Evolutionary conservation across 2,329 filamentous ascomycete species (phyloP).

Genomic region (Cercospora brassicicola): DNA sequence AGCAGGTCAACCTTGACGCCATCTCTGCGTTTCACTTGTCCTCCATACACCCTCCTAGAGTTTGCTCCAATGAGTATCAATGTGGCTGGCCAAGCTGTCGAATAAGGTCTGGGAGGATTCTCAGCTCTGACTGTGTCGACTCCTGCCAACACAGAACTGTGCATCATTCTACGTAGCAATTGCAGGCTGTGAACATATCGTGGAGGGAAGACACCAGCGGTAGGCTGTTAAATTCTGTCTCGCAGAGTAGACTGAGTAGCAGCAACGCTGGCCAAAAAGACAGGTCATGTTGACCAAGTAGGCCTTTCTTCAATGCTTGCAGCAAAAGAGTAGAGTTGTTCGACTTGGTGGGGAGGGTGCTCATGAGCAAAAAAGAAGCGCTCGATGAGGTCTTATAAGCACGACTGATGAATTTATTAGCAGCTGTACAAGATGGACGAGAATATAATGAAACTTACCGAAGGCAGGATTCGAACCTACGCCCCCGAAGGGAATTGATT

Average conservation of each 20-base stretch:
- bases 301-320: not conserved
- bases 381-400: too few relatives aligned
- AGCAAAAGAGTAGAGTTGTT: not conserved
- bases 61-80: not conserved
- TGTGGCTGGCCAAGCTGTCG: not conserved
- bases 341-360: too few relatives aligned
- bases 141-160: not conserved
- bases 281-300: not conserved
- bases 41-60: not conserved
- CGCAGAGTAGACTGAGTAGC: not conserved
- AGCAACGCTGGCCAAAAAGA: not conserved
- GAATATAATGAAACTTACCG: not conserved
- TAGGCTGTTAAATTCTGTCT: too few relatives aligned
- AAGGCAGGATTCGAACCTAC: slow-evolving; percentile 22
- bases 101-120: not conserved
- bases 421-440: too few relatives aligned
- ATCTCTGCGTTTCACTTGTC: not conserved
- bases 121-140: not conserved
- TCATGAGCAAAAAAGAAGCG: too few relatives aligned
- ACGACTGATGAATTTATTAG: too few relatives aligned
- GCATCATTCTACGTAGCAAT: not conserved
- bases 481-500: slow-evolving; percentile 26
- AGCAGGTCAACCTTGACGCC: not conserved
- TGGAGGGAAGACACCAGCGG: too few relatives aligned
- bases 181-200: too few relatives aligned